Evolutionary conservation across 2,329 filamentous ascomycete genomes (phyloP), one percentile per base, ranked within the genome.

Genomic region (Sclerotinia borealis): DNA sequence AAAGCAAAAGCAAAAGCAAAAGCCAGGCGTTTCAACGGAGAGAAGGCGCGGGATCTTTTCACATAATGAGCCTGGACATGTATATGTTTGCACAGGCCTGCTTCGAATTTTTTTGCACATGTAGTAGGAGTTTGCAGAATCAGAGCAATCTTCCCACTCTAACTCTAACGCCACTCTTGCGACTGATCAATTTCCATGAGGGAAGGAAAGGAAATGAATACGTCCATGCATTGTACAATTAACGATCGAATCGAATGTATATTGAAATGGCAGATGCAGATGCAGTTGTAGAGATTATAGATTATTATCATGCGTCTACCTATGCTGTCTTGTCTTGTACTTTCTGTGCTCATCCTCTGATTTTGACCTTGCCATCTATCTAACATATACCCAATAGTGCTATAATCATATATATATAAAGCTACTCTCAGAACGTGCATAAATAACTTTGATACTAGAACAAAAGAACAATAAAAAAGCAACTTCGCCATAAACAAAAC

Each of bases 91-190:
- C n/a, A n/a, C n/a, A n/a, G n/a, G n/a, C n/a, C n/a, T n/a, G n/a
- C n/a, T n/a, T n/a, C n/a, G n/a, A n/a, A n/a, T n/a, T n/a, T n/a
- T n/a, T n/a, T 2, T 45, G 3, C 41, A 22, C n/a, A n/a, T 22
- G 41, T 22, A 22, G 41, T n/a, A 11, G 41, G n/a, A 4, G n/a
- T n/a, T n/a, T n/a, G n/a, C n/a, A n/a, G n/a, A n/a, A n/a, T n/a
- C n/a, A n/a, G n/a, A n/a, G n/a, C n/a, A n/a, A n/a, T n/a, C n/a
- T n/a, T n/a, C n/a, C n/a, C n/a, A n/a, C n/a, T n/a, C n/a, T n/a
- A n/a, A n/a, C n/a, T n/a, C 43, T 47, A 47, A 45, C 54, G 27
- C 54, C 54, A 56, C 54, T 56, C 54, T 56, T 45, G 34, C 39
- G 54, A 56, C 17, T 51, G 13, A 15, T 22, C 9, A 27, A 27